Base-by-base conservation (phyloP, 805 yeast species). In the Saturnispora hagleri region DNA sequence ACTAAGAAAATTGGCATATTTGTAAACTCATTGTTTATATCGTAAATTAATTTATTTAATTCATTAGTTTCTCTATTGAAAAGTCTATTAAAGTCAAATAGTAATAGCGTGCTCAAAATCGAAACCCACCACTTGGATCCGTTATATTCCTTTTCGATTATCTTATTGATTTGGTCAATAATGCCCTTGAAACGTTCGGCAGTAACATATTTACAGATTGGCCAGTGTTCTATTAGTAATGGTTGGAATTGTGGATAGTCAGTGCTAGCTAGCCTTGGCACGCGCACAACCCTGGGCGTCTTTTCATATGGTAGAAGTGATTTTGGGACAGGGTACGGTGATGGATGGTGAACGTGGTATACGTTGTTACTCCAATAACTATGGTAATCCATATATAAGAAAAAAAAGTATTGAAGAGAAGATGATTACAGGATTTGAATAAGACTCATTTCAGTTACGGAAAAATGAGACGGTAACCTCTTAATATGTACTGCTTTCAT, bases 231-330 rank as follows among this genome's bases (percentile, higher is more conserved):
- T 0, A 89, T 89, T 0, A 73, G 56, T 8, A 54, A 62, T 0
- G 63, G 62, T 8, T 85, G 80, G 61, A 84, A 84, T 56, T 72
- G 77, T 1, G 89, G 89, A 18, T 71, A 68, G 33, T 59, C 62
- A 1, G 61, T 57, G 17, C 68, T 67, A 51, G 73, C 79, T 1
- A 70, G 53, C 54, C 89, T 63, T 4, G 91, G 89, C 3, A 84
- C 71, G 49, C 90, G 62, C 4, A 84, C 82, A n/a, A 85, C 72
- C 53, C 91, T 67, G 0, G 86, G 79, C 7, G 46, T n/a, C 9
- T 17, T 36, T 9, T 59, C 55, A 13, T 41, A 22, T 8, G 12
- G 44, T 12, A 17, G 9, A 18, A 38, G 24, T 22, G 57, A 49
- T 0, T 53, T 50, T 2, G 78, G 67, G 7, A 59, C 60, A 13